Evolutionary conservation across 2,329 filamentous ascomycete genomes (phyloP).

Genomic region (Cadophora malorum): DNA sequence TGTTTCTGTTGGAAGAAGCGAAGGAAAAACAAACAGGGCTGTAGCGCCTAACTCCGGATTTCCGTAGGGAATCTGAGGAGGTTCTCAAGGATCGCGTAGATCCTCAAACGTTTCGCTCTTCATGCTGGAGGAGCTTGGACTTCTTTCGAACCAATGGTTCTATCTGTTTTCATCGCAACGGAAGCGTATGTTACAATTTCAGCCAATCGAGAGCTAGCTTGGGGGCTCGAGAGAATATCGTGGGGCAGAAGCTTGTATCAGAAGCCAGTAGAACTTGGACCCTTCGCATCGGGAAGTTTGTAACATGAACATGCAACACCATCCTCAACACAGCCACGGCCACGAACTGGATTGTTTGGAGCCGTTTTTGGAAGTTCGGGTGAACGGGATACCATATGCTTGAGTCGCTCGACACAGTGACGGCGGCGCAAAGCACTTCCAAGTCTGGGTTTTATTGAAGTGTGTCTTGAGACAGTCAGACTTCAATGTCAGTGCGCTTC

Average conservation of each 20-base stretch:
- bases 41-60: conserved; percentile 20
- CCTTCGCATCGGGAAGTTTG: conserved; percentile 22
- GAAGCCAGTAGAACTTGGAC: conserved; percentile 7
- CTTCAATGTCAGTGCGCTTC: background rate
- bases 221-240: background rate
- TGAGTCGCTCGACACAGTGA: conserved; percentile 18
- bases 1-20: conserved; percentile 19
- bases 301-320: conserved; percentile 28
- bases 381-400: conserved; percentile 16
- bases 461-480: background rate
- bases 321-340: conserved; percentile 28
- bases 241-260: background rate
- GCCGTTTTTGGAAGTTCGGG: conserved; percentile 23
- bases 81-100: conserved; percentile 30
- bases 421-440: conserved; percentile 12
- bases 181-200: background rate
- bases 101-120: conserved; percentile 36
- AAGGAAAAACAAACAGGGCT: conserved; percentile 23
- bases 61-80: background rate
- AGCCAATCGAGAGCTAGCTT: background rate
- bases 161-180: background rate
- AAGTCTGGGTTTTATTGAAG: background rate
- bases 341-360: conserved; percentile 9
- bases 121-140: conserved; percentile 24
- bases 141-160: background rate